Percentiles rank a stretch among this genome's conserved stretches.
Evolutionary conservation across 768 basidiomycete species (phyloP).

Genomic region (Phaffia australis): DNA sequence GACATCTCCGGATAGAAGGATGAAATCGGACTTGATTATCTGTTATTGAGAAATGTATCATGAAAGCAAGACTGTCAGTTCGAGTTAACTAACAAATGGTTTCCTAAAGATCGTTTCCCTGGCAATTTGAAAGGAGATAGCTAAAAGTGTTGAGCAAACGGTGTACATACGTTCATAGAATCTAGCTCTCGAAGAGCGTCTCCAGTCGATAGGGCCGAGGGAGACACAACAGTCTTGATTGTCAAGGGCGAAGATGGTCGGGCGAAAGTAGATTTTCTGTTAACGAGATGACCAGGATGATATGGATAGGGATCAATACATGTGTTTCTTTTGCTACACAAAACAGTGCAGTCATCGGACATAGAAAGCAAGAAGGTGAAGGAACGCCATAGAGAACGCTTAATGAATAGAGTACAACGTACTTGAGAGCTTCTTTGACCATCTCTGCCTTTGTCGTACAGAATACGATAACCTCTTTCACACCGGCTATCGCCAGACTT

Average conservation of each 20-base stretch:
- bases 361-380: slow-evolving; percentile 2
- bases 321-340: too few species aligned
- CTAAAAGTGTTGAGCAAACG: background rate
- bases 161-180: slow-evolving; percentile 3
- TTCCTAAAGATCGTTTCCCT: background rate
- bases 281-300: background rate
- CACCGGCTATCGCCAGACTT: slow-evolving; percentile 82
- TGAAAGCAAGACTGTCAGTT: background rate
- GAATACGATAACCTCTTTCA: slow-evolving; percentile 91
- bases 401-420: background rate
- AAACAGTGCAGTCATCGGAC: background rate
- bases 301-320: background rate
- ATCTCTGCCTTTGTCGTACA: slow-evolving; percentile 81
- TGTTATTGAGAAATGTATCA: slow-evolving; percentile 27
- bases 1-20: slow-evolving; percentile 42
- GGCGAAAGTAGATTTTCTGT: slow-evolving; percentile 74
- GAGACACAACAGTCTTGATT: slow-evolving; percentile 73
- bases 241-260: slow-evolving; percentile 65
- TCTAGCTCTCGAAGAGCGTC: slow-evolving; percentile 39
- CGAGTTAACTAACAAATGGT: background rate
- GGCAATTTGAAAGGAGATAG: background rate
- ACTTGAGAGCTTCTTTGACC: slow-evolving; percentile 77
- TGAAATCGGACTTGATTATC: slow-evolving; percentile 38
- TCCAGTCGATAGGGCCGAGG: slow-evolving; percentile 39
- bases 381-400: background rate